Conservation (phyloP, 805 yeast species). For the Yamadazyma takamatsuzukensis region DNA sequence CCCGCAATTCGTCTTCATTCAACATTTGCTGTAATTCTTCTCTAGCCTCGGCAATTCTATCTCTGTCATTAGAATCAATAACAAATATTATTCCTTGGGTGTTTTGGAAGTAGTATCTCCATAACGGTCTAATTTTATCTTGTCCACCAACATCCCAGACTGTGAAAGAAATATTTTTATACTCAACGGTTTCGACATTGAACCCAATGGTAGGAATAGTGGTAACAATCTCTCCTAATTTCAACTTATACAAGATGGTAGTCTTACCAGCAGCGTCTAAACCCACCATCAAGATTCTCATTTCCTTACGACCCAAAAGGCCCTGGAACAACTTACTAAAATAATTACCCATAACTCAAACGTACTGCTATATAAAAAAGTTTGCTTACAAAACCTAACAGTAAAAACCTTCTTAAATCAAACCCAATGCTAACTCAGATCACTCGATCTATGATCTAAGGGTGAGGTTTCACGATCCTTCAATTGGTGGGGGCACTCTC, state of each 20-base stretch:
- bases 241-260: slow-evolving; percentile 40
- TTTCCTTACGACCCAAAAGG: slow-evolving; percentile 40
- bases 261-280: slow-evolving; percentile 43
- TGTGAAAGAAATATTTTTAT: slow-evolving; percentile 41
- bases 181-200: slow-evolving; percentile 42
- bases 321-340: slow-evolving; percentile 38
- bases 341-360: slow-evolving; percentile 40
- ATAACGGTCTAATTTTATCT: slow-evolving; percentile 41
- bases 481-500: too few relatives aligned
- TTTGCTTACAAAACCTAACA: neutral
- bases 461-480: too few relatives aligned
- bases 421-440: neutral
- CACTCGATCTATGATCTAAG: neutral
- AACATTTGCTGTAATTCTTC: slow-evolving; percentile 44
- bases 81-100: slow-evolving; percentile 42
- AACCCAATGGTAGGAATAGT: slow-evolving; percentile 42
- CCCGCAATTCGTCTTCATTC: slow-evolving; percentile 41
- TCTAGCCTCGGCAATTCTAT: slow-evolving; percentile 41
- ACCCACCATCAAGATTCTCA: slow-evolving; percentile 44
- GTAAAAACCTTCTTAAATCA: slow-evolving; percentile 1
- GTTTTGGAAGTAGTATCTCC: slow-evolving; percentile 44
- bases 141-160: slow-evolving; percentile 47
- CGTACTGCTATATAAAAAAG: neutral
- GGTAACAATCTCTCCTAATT: slow-evolving; percentile 41
- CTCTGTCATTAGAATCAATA: slow-evolving; percentile 42